Base-by-base conservation (phyloP, 306 rosid species). In the Pueraria montana region DNA sequence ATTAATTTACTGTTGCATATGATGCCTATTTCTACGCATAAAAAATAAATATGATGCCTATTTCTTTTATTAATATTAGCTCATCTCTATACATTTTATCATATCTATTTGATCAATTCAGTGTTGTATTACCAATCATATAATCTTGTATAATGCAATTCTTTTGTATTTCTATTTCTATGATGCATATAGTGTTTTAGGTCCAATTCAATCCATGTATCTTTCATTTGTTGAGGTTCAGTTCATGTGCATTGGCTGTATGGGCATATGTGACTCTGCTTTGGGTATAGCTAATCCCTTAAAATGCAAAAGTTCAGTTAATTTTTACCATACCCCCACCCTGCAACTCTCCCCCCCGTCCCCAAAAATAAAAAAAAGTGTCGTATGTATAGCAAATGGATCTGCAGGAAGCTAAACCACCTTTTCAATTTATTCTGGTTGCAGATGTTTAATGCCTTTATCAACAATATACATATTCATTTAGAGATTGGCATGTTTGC, bases 401-500 rank as follows among this genome's bases (percentile, higher is more conserved):
- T 42, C 11, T 16, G 18, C 38, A 13, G 80, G 20, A 21, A 4
- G 81, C 56, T 75, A 56, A 59, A 58, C 69, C 24, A 21, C 20
- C 53, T 55, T 65, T 73, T 55, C 32, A 66, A 42, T 34, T 82
- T 68, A 32, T 42, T 77, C 61, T 72, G 58, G 18, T 55, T 36
- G n/a, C 55, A 55, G 45, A 72, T 72, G 36, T 50, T 63, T 81
- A 20, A 65, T 53, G 27, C 73, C 70, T 82, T 76, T 5, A n/a
- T 56, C 40, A 26, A 27, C 50, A 55, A 45, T 42, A 12, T 67
- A 43, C 50, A 26, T 58, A 11, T 68, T 27, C 30, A 67, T 42
- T 80, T 76, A 52, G 69, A 53, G 40, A 58, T 55, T 48, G 20
- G 34, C 65, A 53, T 72, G 77, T 52, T 38, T 78, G 84, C 40